Evolutionary conservation across 805 yeast species (phyloP), one percentile per base, ranked within the genome.

Genomic region (Candida parachauliodes): DNA sequence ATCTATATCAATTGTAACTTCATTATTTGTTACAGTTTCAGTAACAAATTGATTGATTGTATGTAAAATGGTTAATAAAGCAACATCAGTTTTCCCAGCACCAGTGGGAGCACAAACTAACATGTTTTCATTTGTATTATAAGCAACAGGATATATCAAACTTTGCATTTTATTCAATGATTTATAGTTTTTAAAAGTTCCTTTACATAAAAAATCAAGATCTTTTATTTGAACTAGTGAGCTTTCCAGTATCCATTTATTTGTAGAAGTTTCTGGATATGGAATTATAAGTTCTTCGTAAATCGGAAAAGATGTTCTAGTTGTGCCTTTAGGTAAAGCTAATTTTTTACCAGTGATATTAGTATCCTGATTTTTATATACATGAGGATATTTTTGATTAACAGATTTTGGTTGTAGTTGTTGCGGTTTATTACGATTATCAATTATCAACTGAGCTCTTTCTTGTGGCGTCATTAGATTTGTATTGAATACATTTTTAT

Each of bases 61-160:
- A 51, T 84, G 91, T 36, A 89, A 64, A 44, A 89, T 79, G 0
- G 96, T 70, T 26, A 89, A 64, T 41, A 89, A 60, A 0, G 97
- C 97, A 19, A 89, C 91, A 59, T 89, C 96, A 0, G 97, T 89
- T 55, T 89, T 89, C 75, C 97, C 97, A 5, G 97, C 96, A 72
- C 97, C 97, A 0, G 97, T 89, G 1, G 97, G 97, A 0, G 97
- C 96, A 77, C 97, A 89, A 4, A 89, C 88, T 35, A 89, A 66
- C 96, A 93, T 86, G 53, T 91, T 91, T 51, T 91, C 97, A 57
- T 86, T 88, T 4, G 97, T 83, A 39, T 83, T 79, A 57, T 91
- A 93, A 0, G 96, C 98, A 10, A 89, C 87, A 0, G 95, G 95
- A 48, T 72, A 93, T 1, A 91, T 94, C 43, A 93, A 68, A 12